These are phyloP conservation scores for Bisporella sp. DNA, from an alignment of 2,329 filamentous ascomycete species.

Conservation along the genomic window DNA sequence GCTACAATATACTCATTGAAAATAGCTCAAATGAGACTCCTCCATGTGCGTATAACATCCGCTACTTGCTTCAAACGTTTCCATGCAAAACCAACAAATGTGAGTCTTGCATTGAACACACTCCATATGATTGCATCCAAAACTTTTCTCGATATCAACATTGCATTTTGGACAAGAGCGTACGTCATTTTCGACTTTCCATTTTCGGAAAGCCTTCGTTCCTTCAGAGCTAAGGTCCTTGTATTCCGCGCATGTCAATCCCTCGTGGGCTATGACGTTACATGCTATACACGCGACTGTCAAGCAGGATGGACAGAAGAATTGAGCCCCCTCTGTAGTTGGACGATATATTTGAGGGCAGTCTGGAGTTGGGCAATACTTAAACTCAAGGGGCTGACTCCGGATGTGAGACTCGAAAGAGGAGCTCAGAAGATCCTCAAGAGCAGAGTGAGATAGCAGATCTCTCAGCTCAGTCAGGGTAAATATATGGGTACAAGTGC, in stretches of 20 bases:
- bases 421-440: slow-evolving; percentile 8
- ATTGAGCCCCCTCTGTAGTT: neutral
- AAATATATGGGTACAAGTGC: slow-evolving; percentile 4
- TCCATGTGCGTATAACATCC: slow-evolving; percentile 22
- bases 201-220: slow-evolving; percentile 8
- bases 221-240: slow-evolving; percentile 6
- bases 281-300: slow-evolving; percentile 10
- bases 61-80: slow-evolving; percentile 22
- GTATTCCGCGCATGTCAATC: slow-evolving; percentile 12
- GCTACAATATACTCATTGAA: too few relatives aligned
- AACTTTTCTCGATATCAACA: slow-evolving; percentile 18
- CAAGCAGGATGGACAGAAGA: slow-evolving; percentile 11
- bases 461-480: slow-evolving; percentile 7
- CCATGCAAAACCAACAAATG: slow-evolving; percentile 43
- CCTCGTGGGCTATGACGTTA: slow-evolving; percentile 7
- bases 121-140: slow-evolving; percentile 40
- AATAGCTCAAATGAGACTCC: neutral
- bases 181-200: slow-evolving; percentile 30
- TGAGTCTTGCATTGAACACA: slow-evolving; percentile 35
- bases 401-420: slow-evolving; percentile 9
- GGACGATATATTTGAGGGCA: slow-evolving; percentile 5
- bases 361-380: slow-evolving; percentile 6
- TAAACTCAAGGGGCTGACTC: slow-evolving; percentile 2
- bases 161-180: slow-evolving; percentile 33
- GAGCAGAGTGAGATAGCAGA: slow-evolving; percentile 1